Evolutionary conservation across 768 basidiomycete species (phyloP).

Genomic region (Suillus paluster): DNA sequence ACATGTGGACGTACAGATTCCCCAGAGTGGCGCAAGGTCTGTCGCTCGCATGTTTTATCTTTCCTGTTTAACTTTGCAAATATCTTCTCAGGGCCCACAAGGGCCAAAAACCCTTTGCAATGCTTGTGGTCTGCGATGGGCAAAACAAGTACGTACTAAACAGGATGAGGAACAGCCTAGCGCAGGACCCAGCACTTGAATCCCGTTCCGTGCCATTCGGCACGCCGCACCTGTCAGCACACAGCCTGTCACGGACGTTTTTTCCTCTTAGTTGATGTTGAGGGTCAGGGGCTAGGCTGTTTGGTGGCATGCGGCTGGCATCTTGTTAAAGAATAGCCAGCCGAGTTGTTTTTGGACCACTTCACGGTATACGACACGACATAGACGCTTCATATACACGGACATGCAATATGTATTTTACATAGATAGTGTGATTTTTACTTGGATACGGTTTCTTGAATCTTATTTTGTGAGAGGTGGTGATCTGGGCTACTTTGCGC

Average conservation of each 20-base stretch:
- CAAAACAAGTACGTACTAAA: conserved; percentile 66
- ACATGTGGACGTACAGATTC: conserved; percentile 95
- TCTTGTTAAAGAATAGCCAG: background rate
- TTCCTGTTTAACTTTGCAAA: conserved; percentile 21
- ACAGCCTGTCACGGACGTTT: background rate
- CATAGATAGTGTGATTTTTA: too few species aligned
- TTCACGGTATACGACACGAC: background rate
- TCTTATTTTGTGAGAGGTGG: too few species aligned
- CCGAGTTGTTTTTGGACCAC: background rate
- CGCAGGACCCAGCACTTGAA: conserved; percentile 24
- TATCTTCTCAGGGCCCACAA: conserved; percentile 68
- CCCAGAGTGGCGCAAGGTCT: conserved; percentile 94
- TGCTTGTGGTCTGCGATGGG: conserved; percentile 94
- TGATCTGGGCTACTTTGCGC: too few species aligned
- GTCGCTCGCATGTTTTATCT: conserved; percentile 4
- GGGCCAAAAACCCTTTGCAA: conserved; percentile 99
- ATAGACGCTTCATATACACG: conserved; percentile 16
- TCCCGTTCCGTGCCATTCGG: conserved; percentile 6
- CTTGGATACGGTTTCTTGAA: too few species aligned
- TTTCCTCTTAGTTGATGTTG: background rate
- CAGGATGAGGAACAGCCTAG: conserved; percentile 37
- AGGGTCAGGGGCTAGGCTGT: background rate
- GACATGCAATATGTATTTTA: conserved; percentile 11
- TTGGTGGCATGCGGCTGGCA: background rate
- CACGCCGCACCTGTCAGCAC: background rate